Conservation (phyloP, 345 rosid genomes). For the Lepidium africanum region DNA sequence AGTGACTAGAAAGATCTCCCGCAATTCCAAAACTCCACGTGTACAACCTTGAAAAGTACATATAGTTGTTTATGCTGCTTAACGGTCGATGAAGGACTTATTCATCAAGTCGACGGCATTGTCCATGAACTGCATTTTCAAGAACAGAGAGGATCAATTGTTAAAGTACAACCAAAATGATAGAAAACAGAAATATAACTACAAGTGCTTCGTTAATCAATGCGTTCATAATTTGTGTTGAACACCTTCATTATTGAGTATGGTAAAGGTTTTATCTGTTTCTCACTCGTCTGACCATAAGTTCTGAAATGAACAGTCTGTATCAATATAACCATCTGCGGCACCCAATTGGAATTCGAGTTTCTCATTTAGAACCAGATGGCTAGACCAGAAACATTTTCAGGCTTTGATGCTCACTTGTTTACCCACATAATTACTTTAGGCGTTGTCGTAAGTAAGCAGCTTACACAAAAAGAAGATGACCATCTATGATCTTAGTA, state of each 20-base stretch:
- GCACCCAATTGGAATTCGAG: neutral
- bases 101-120: conserved; percentile 77
- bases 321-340: neutral
- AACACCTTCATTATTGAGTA: neutral
- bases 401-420: neutral
- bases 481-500: neutral
- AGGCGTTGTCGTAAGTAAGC: neutral
- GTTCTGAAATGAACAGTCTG: neutral
- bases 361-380: neutral
- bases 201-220: neutral
- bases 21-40: conserved; percentile 15
- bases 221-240: neutral
- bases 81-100: conserved; percentile 78
- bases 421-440: neutral
- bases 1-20: neutral
- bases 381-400: neutral
- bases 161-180: neutral
- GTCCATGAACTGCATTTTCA: conserved; percentile 74
- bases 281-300: neutral
- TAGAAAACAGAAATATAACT: neutral
- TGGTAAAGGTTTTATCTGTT: neutral
- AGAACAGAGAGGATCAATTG: neutral
- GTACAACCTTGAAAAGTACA: conserved; percentile 1
- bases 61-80: conserved; percentile 4
- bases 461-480: neutral